Evolutionary conservation across 768 basidiomycete species (phyloP).

Genomic region (Omphalotus guepiniiformis): DNA sequence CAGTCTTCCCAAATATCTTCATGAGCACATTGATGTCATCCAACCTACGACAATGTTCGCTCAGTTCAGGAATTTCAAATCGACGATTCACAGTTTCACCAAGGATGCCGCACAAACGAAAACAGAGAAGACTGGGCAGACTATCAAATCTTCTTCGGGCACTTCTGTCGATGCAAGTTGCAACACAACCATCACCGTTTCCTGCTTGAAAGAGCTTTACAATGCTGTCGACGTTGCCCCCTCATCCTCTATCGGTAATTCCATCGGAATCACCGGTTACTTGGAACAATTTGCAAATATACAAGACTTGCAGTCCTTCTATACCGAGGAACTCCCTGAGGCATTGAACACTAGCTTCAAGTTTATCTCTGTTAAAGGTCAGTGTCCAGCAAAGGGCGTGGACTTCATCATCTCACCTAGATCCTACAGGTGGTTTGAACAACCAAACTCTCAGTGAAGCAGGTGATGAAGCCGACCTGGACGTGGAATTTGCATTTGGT

Average conservation of each 20-base stretch:
- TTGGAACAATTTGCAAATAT: conserved; percentile 50
- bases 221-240: conserved; percentile 45
- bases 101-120: conserved; percentile 15
- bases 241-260: conserved; percentile 37
- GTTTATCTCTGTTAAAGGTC: conserved; percentile 54
- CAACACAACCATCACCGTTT: conserved; percentile 45
- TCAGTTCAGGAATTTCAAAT: background rate
- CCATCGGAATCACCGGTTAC: conserved; percentile 53
- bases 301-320: conserved; percentile 50
- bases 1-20: background rate
- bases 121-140: conserved; percentile 10
- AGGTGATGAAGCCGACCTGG: conserved; percentile 62
- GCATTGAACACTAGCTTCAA: conserved; percentile 50
- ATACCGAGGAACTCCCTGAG: conserved; percentile 40
- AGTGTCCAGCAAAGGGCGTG: background rate
- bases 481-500: conserved; percentile 67
- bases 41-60: conserved; percentile 7
- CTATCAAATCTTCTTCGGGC: conserved; percentile 25
- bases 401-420: conserved; percentile 8
- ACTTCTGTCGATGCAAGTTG: conserved; percentile 43
- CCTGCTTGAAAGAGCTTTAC: conserved; percentile 53
- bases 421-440: conserved; percentile 50
- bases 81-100: conserved; percentile 19
- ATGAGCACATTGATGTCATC: conserved; percentile 6
- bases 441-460: conserved; percentile 48